Evolutionary conservation across 139 green algal species (phyloP), one percentile per base, ranked within the genome.

Genomic region (Chlorella sp.): DNA sequence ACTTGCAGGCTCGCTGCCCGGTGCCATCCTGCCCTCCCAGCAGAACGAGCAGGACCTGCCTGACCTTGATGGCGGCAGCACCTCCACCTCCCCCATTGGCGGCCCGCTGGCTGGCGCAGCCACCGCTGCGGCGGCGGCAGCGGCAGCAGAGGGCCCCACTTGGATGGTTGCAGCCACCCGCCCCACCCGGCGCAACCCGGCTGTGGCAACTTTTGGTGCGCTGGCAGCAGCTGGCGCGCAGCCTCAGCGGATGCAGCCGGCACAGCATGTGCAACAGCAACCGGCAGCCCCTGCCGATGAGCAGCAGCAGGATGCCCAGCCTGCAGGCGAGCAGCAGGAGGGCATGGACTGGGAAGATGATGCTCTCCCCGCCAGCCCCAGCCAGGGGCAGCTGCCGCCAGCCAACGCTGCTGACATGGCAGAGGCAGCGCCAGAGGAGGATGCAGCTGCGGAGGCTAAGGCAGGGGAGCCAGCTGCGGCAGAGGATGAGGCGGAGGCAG

Each of bases 11-110:
- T 36, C 68, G 13, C 39, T 60, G 39, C 70, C 70, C 21, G 70
- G 70, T 26, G 39, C 70, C 39, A 78, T 78, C 70, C 41, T 60
- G 70, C 39, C 41, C 39, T 78, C 41, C 12, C 70, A 78, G 70
- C 65, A 23, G 51, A 60, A 21, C 12, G 51, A 60, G 18, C 51
- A 60, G 51, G 51, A 60, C 11, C 51, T 60, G 15, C 15, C 26
- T 0, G 21, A 30, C 18, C 34, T 74, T 18, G 68, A 74, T 15
- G 39, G 13, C 21, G 70, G 70, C 39, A 78, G 70, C 39, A 30
- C 70, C 70, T 60, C 12, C 39, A 56, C 70, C 70, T 78, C 70
- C 11, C 70, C 70, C 5, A 32, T n/a, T 25, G 70, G 39, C 26
- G 68, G 32, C 34, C 30, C 68, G 15, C 18, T 28, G 0, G 20